Evolutionary conservation across 192 early-diverging fungal species (phyloP), one percentile per base, ranked within the genome.

Genomic region (Linnemannia schmuckeri): DNA sequence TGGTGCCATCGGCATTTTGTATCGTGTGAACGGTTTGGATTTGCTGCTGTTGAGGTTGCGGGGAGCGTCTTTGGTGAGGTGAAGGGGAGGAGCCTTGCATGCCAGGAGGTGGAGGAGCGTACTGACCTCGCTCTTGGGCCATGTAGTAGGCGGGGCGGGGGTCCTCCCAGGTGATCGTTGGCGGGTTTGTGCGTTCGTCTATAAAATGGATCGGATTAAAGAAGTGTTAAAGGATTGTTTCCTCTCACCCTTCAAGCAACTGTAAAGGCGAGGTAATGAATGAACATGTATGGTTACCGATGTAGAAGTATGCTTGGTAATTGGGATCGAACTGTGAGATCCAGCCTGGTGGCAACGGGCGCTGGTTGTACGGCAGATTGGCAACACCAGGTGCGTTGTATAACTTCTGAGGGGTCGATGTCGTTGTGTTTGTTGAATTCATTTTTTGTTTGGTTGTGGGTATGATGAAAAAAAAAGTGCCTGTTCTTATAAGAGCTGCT

Each of bases 321-420:
- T 46, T 78, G 52, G 38, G 30, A 42, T 83, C 76, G 49, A 22
- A 83, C 61, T 83, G 71, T 35, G 82, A 83, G n/a, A 72, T 63
- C 75, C 75, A 83, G 18, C 82, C 82, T 66, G 82, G 76, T n/a
- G 82, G 82, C 27, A 83, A 78, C 27, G 75, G 75, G 35, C 76
- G 71, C 38, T 77, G 76, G 33, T 83, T 30, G 49, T 79, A 79
- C 1, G 77, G 77, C 22, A 79, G 52, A 30, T 18, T 79, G 46
- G 61, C 44, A 70, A 78, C 63, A 47, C 33, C 44, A 3, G 77
- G 77, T 27, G 77, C 69, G n/a, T 24, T 40, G 40, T 76, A 76
- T 30, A 33, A 12, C 30, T 66, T 66, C 15, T 66, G 61, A 13
- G 61, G 27, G 3, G 61, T 33, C 3, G 61, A 33, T 33, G 61